Base-by-base conservation (phyloP, 78 protist genomes). In the Dictyostelium intermedium region DNA sequence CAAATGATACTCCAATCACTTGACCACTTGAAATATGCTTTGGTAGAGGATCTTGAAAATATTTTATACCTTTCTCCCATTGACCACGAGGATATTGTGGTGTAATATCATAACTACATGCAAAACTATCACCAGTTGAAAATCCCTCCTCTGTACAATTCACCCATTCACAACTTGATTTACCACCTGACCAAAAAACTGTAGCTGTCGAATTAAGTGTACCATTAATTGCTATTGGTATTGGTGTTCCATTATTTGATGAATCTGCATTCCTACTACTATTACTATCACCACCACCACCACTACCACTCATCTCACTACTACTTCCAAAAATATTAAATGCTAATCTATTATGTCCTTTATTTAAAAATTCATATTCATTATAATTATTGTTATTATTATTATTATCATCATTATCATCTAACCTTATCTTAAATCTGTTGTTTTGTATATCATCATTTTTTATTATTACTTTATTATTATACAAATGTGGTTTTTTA, bases 31-130 rank as follows among this genome's bases (percentile, higher is more conserved):
- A 5, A 10, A 83, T 70, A n/a, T 39, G 30, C 1, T 11, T 9
- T 30, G 93, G 93, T 70, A 87, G 30, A 1, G 93, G 84, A n/a
- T 87, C 85, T 18, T 27, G 3, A 41, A 78, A 87, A 16, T 23
- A 27, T 56, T 61, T 56, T 3, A 27, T 0, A n/a, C 92, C 92
- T 37, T 74, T 34, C 7, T 60, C 47, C 93, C 93, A 87, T 2
- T 78, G 32, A 30, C 93, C 93, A 13, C 76, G 11, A 11, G 50
- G 14, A 66, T 27, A 66, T 66, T 10, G 18, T 11, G 32, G 32
- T 27, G 74, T 11, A 66, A n/a, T 45, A 37, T 30, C 50, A 30
- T 43, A 30, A 23, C 73, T 30, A 50, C 83, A 72, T 30, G 82
- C 82, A 73, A 50, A n/a, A 66, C 34, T 27, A 27, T 27, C 74